Evolutionary conservation across 2,329 filamentous ascomycete genomes (phyloP).

Genomic region (Xylariaceae sp.): DNA sequence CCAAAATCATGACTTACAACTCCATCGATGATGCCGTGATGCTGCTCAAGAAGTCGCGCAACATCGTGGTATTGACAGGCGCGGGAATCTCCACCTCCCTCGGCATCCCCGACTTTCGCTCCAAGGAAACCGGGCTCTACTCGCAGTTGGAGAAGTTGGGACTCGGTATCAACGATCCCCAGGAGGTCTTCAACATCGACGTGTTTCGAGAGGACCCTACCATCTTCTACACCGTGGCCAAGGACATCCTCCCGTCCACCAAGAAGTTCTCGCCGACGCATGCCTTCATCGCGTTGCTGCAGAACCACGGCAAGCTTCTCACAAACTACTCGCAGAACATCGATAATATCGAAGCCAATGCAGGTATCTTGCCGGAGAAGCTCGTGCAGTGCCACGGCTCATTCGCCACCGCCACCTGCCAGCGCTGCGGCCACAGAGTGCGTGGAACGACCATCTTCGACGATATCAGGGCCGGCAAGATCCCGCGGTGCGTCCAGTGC

Average conservation of each 20-base stretch:
- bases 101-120: conserved; percentile 95
- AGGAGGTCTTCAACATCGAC: conserved; percentile 91
- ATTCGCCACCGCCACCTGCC: conserved; percentile 86
- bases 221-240: conserved; percentile 88
- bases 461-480: conserved; percentile 69
- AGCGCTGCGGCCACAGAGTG: conserved; percentile 72
- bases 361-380: conserved; percentile 75
- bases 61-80: conserved; percentile 91
- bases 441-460: conserved; percentile 73
- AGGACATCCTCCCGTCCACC: conserved; percentile 77
- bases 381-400: conserved; percentile 95
- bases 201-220: conserved; percentile 81
- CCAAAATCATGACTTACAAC: conserved; percentile 77
- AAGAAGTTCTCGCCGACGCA: conserved; percentile 87
- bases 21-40: conserved; percentile 80
- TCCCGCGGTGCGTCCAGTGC: conserved; percentile 76
- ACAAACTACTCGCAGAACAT: conserved; percentile 99
- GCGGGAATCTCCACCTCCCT: conserved; percentile 95
- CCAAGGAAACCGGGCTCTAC: conserved; percentile 88
- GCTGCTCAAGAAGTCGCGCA: conserved; percentile 67
- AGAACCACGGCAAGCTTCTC: conserved; percentile 81
- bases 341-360: conserved; percentile 87
- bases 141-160: conserved; percentile 76
- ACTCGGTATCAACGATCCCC: conserved; percentile 66
- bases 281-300: conserved; percentile 84